Conservation (phyloP, 2,329 filamentous ascomycete species). For the Coniochaeta sp. region DNA sequence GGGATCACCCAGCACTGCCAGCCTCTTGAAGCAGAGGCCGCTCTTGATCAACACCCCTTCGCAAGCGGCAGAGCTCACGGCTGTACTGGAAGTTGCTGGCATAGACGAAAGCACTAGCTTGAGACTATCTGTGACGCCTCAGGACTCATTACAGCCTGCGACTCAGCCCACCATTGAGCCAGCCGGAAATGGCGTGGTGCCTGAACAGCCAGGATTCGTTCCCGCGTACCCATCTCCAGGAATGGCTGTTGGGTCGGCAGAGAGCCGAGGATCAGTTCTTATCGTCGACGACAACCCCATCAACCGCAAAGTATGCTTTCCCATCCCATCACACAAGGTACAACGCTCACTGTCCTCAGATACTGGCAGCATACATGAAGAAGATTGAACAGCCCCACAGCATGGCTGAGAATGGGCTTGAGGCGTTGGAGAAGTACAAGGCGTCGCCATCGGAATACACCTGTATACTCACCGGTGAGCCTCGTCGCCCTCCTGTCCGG, state of each 20-base stretch:
- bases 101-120: background rate
- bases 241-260: too few relatives aligned
- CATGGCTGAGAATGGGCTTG: conserved; percentile 24
- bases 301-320: conserved; percentile 20
- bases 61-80: background rate
- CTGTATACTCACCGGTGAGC: conserved; percentile 25
- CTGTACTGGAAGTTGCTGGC: background rate
- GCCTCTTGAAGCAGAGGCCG: background rate
- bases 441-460: conserved; percentile 13
- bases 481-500: background rate
- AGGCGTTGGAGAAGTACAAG: conserved; percentile 23
- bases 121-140: background rate
- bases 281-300: conserved; percentile 34
- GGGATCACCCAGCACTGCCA: background rate
- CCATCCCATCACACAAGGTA: background rate
- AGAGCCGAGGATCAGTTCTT: conserved; percentile 15
- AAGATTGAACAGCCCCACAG: conserved; percentile 21
- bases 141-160: background rate
- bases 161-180: background rate
- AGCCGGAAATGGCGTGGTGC: background rate
- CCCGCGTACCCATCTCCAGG: background rate
- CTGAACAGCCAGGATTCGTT: background rate
- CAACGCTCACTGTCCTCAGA: conserved; percentile 7
- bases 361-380: conserved; percentile 24
- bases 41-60: background rate